These are phyloP conservation scores for Thecaphora thlaspeos DNA, from an alignment of 1,284 basidiomycete genomes.

Conservation along the genomic window DNA sequence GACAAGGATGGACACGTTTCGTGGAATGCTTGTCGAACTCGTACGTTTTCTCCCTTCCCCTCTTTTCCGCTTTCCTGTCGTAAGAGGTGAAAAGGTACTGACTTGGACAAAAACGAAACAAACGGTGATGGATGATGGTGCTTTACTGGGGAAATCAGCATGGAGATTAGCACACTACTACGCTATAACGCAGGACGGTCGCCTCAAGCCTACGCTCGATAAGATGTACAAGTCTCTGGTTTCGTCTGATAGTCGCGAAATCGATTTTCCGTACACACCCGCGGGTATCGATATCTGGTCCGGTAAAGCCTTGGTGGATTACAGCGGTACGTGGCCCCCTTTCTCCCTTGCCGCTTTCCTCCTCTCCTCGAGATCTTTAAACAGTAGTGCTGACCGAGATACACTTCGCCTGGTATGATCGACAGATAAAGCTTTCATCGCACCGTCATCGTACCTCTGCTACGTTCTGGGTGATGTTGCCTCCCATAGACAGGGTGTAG, in stretches of 20 bases:
- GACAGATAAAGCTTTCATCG: slow-evolving; percentile 50
- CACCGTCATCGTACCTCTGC: slow-evolving; percentile 42
- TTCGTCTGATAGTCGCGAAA: neutral
- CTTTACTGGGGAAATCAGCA: too few species aligned
- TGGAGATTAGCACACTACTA: slow-evolving; percentile 52
- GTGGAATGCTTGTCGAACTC: slow-evolving; percentile 53
- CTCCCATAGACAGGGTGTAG: slow-evolving; percentile 24
- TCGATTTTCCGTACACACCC: slow-evolving; percentile 39
- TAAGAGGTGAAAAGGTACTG: too few species aligned
- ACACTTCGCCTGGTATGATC: too few species aligned
- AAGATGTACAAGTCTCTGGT: slow-evolving; percentile 24
- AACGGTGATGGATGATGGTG: too few species aligned
- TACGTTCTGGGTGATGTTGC: slow-evolving; percentile 34
- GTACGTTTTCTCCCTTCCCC: slow-evolving; percentile 6
- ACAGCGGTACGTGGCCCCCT: slow-evolving; percentile 11
- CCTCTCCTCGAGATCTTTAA: too few species aligned
- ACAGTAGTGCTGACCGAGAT: too few species aligned
- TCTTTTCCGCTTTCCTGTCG: too few species aligned
- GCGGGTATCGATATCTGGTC: slow-evolving; percentile 33
- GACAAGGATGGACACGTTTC: slow-evolving; percentile 44
- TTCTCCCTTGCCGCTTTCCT: neutral
- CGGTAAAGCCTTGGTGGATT: slow-evolving; percentile 34
- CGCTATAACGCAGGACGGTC: slow-evolving; percentile 34
- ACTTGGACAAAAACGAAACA: too few species aligned
- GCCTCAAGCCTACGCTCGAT: slow-evolving; percentile 40